phyloP scores from a whole-genome alignment of 805 yeast species.

The Kazachstania africana region DNA sequence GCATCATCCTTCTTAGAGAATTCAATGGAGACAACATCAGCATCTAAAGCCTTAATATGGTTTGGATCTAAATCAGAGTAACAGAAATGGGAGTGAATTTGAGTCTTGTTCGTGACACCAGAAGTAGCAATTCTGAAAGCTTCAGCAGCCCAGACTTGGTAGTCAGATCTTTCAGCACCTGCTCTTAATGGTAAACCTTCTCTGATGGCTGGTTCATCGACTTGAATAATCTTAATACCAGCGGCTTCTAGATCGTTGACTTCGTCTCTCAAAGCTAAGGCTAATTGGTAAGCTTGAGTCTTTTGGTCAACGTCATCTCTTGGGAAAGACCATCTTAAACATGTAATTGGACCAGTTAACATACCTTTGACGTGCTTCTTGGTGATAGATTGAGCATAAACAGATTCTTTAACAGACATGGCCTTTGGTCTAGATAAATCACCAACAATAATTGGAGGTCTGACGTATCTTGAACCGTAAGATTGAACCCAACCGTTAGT shows the following conservation, averaged over 20 bases:
- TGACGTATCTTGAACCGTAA: slow-evolving; percentile 98
- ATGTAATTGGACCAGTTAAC: slow-evolving; percentile 99
- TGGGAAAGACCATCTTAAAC: slow-evolving; percentile 99
- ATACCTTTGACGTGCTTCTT: slow-evolving; percentile 98
- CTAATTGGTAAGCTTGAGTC: slow-evolving; percentile 92
- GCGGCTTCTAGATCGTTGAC: slow-evolving; percentile 97
- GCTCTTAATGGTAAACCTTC: slow-evolving; percentile 99
- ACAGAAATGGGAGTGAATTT: slow-evolving; percentile 99
- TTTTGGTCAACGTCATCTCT: slow-evolving; percentile 93
- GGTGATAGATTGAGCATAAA: slow-evolving; percentile 95
- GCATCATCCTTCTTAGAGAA: slow-evolving; percentile 99
- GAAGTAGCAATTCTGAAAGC: slow-evolving; percentile 99
- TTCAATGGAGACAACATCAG: slow-evolving; percentile 98
- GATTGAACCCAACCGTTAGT: slow-evolving; percentile 99
- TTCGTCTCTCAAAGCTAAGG: slow-evolving; percentile 96
- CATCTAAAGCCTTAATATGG: slow-evolving; percentile 98
- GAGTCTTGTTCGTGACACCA: slow-evolving; percentile 90
- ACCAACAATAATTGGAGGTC: slow-evolving; percentile 99
- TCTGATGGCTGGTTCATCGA: slow-evolving; percentile 99
- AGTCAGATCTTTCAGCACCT: slow-evolving; percentile 91
- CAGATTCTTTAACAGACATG: slow-evolving; percentile 98
- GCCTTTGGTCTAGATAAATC: slow-evolving; percentile 97
- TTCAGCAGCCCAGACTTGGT: slow-evolving; percentile 98
- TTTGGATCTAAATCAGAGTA: slow-evolving; percentile 99
- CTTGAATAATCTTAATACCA: slow-evolving; percentile 96